Evolutionary conservation across 805 yeast species (phyloP).

Genomic region (Wickerhamiella dianesei): DNA sequence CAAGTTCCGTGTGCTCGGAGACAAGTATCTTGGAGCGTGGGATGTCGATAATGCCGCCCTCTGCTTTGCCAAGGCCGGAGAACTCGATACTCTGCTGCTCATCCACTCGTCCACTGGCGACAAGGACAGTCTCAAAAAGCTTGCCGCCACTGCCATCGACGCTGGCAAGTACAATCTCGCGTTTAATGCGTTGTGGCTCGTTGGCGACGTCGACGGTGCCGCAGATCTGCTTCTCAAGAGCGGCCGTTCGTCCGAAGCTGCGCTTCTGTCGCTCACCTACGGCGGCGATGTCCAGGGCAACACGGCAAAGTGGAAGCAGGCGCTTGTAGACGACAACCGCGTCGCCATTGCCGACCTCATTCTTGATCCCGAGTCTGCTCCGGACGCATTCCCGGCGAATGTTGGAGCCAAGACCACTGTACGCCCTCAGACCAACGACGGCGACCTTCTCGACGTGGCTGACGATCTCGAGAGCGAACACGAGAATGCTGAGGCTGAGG

Average conservation of each 20-base stretch:
- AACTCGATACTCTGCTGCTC: conserved; percentile 67
- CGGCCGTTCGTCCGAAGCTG: conserved; percentile 70
- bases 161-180: conserved; percentile 80
- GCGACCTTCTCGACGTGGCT: background rate
- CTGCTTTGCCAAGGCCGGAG: conserved; percentile 66
- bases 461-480: conserved; percentile 7
- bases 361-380: conserved; percentile 4
- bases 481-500: conserved; percentile 9
- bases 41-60: conserved; percentile 67
- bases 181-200: conserved; percentile 80
- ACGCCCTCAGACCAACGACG: background rate
- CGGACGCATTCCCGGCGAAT: conserved; percentile 1
- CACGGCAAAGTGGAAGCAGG: conserved; percentile 55
- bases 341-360: conserved; percentile 49
- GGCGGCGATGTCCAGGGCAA: conserved; percentile 36
- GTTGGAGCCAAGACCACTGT: conserved; percentile 3
- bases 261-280: conserved; percentile 65
- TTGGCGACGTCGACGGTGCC: conserved; percentile 55
- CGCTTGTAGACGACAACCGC: conserved; percentile 40
- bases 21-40: conserved; percentile 66
- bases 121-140: conserved; percentile 39
- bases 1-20: conserved; percentile 90
- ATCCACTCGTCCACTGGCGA: conserved; percentile 73
- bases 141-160: conserved; percentile 56
- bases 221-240: conserved; percentile 51